Conservation (phyloP, 176 grass and related monocot species). For the maize (Zea mays) region Zm-B73-REFERENCE-NAM-5.0 NC_050100.1:10571001-10571500, state of each 20-base stretch:
- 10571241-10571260: constrained; percentile 55
- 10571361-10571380: constrained; percentile 69
- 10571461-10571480: constrained; percentile 55
- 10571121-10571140: no score
- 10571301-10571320: constrained; percentile 69
- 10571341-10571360: constrained; percentile 59
- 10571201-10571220: constrained; percentile 69
- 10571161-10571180: constrained; percentile 64
- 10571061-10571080: neutral
- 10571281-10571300: constrained; percentile 69
- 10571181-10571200: constrained; percentile 83
- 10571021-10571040: constrained; percentile 31
- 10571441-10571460: constrained; percentile 67
- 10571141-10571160: constrained; percentile 56
- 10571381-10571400: constrained; percentile 73
- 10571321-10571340: constrained; percentile 50
- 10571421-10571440: constrained; percentile 69
- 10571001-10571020: constrained; percentile 13
- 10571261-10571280: constrained; percentile 55
- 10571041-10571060: neutral
- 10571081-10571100: constrained; percentile 21
- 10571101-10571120: neutral
- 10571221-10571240: constrained; percentile 67
- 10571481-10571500: constrained; percentile 60
- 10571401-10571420: constrained; percentile 90